Base-by-base conservation (phyloP, 345 rosid species). In the Jatropha curcas region DNA sequence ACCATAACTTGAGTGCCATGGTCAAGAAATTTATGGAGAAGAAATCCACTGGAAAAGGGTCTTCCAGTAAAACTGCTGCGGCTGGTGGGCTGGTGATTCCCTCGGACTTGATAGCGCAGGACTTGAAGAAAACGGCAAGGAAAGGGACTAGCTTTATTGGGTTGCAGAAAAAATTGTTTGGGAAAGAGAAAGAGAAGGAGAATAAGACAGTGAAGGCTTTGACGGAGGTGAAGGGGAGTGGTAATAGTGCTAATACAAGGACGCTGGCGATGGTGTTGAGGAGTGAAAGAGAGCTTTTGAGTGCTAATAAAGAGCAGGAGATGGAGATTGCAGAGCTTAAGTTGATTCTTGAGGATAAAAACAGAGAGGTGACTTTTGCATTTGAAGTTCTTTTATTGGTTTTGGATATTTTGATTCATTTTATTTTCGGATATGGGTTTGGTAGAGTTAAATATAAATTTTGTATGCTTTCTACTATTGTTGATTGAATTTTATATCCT, bases 201-300 rank as follows among this genome's bases (percentile, higher is more conserved):
- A 78, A 86, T 77, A 81, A 82, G 80, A 84, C 86, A 64, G 81
- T 77, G 33, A 94, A 88, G 81, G 89, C 94, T 4, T 68, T 94
- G 82, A 84, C 82, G 3, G 98, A 92, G 75, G 88, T 88, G 19
- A 94, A 89, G 43, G 89, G 86, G 71, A 88, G 84, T 52, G 30
- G 68, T 13, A 74, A 74, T 65, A 71, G 30, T 60, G 62, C 61
- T 31, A 77, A 72, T 45, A 83, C 98, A 7, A 89, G 94, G 84
- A 92, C 97, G 8, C 68, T 94, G 74, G 94, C 94, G 14, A 92
- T 90, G 98, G 96, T 94, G 67, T 74, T 94, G 69, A 83, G 93
- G 78, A 88, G 98, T 65, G 99, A 90, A 76, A 89, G 96, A 71
- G 97, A 89, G 92, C 98, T 92, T 16, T 74, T 90, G 80, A 75